Evolutionary conservation across 2,329 filamentous ascomycete genomes (phyloP).

Genomic region (Xylaria arbuscula): DNA sequence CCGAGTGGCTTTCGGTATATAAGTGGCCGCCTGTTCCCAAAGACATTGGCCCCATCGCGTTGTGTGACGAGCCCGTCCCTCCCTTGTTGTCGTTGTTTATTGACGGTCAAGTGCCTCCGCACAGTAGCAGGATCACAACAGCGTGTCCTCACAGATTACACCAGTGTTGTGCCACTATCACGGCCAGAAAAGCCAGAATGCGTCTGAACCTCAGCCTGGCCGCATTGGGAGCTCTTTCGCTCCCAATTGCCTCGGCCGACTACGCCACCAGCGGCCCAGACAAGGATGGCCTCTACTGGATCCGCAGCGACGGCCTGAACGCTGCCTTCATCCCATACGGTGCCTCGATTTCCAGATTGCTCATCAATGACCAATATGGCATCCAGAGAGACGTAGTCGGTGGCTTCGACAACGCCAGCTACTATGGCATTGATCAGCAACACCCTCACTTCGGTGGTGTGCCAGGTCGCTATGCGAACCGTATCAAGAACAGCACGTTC

Average conservation of each 20-base stretch:
- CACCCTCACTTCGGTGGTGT: constrained; percentile 80
- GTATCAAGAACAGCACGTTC: constrained; percentile 82
- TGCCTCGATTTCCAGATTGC: constrained; percentile 76
- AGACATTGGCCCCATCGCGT: constrained; percentile 14
- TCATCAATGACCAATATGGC: constrained; percentile 76
- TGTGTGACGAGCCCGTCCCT: constrained; percentile 32
- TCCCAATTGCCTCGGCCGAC: constrained; percentile 49
- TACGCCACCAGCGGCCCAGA: constrained; percentile 57
- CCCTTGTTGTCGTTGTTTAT: constrained; percentile 29
- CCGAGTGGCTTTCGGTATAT: constrained; percentile 36
- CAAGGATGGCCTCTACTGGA: constrained; percentile 76
- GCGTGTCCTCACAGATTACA: neutral
- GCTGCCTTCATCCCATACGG: constrained; percentile 80
- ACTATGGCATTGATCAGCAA: constrained; percentile 71
- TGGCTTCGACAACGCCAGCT: constrained; percentile 80
- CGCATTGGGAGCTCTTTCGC: constrained; percentile 48
- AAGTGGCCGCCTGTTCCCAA: constrained; percentile 40
- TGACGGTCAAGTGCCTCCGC: constrained; percentile 24
- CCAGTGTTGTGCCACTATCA: neutral
- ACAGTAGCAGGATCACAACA: neutral
- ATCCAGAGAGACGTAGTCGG: constrained; percentile 76
- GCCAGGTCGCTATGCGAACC: constrained; percentile 82
- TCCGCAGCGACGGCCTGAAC: constrained; percentile 73
- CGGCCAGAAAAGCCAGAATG: constrained; percentile 39
- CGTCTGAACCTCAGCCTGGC: constrained; percentile 46